Percentiles rank a stretch among this genome's conserved stretches.
Evolutionary conservation across 169 alveolate species (phyloP).

Genomic region (Cryptosporidium sp.): DNA sequence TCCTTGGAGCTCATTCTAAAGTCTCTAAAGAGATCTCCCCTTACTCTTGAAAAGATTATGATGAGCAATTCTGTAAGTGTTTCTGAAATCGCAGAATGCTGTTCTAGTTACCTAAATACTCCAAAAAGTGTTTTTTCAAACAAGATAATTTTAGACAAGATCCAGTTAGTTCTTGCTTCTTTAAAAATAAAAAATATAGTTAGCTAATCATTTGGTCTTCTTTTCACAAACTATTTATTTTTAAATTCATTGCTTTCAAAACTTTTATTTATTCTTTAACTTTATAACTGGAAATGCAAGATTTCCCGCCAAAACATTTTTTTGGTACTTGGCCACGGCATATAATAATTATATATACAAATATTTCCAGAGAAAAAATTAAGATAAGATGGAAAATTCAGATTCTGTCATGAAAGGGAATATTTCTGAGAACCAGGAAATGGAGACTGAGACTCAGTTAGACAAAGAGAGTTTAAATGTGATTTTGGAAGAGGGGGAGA

Average conservation of each 20-base stretch:
- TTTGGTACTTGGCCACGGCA: neutral
- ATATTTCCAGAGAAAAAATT: neutral
- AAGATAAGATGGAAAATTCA: neutral
- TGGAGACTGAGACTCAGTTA: neutral
- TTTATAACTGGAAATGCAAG: neutral
- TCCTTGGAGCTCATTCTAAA: constrained; percentile 10
- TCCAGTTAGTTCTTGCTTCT: constrained; percentile 6
- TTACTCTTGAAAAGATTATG: constrained; percentile 49
- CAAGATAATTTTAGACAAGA: constrained; percentile 4
- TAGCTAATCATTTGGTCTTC: neutral
- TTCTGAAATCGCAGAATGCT: constrained; percentile 33
- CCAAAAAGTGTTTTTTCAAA: constrained; percentile 15
- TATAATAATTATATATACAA: neutral
- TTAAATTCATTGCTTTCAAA: neutral
- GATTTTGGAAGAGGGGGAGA: constrained; percentile 54
- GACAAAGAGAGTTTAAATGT: constrained; percentile 4
- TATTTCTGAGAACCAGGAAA: neutral
- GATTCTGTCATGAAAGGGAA: neutral
- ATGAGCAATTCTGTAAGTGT: neutral
- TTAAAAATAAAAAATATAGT: neutral
- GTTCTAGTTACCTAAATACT: constrained; percentile 40
- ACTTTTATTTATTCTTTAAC: neutral
- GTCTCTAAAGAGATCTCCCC: constrained; percentile 19
- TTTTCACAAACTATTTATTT: neutral
- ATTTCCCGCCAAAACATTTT: neutral